phyloP scores from a whole-genome alignment of 2,329 filamentous ascomycete genomes.

The Emmonsiellopsis sp. region DNA sequence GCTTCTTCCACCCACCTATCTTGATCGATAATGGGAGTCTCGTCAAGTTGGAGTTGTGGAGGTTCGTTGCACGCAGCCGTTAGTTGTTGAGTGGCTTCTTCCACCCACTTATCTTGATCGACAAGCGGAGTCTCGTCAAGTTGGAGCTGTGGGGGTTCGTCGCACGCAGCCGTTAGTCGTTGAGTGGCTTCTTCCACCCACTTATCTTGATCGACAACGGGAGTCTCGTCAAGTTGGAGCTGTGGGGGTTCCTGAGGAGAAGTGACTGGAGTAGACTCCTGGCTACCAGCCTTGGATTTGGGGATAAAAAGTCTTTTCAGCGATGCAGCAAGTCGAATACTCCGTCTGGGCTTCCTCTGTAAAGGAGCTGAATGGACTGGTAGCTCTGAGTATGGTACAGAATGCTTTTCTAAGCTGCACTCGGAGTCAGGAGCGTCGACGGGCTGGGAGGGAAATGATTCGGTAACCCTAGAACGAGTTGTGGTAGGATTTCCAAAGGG shows the following conservation, averaged over 20 bases:
- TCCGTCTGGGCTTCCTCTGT: constrained; percentile 6
- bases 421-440: not conserved
- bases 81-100: not conserved
- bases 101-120: not conserved
- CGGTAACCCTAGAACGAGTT: not conserved
- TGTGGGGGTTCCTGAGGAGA: not conserved
- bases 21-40: too few relatives aligned
- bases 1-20: not conserved
- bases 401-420: not conserved
- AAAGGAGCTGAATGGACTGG: not conserved
- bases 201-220: not conserved
- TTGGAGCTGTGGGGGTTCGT: too few relatives aligned
- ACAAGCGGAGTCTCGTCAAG: too few relatives aligned
- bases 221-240: not conserved
- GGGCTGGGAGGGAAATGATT: not conserved
- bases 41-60: too few relatives aligned
- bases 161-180: not conserved
- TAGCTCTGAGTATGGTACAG: constrained; percentile 2
- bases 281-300: constrained; percentile 3
- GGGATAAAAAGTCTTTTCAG: constrained; percentile 9
- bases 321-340: constrained; percentile 5
- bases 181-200: not conserved
- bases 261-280: constrained; percentile 2
- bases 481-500: not conserved
- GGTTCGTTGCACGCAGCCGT: too few relatives aligned